Base-by-base conservation (phyloP, 306 rosid species). In the Corylus americana region DNA sequence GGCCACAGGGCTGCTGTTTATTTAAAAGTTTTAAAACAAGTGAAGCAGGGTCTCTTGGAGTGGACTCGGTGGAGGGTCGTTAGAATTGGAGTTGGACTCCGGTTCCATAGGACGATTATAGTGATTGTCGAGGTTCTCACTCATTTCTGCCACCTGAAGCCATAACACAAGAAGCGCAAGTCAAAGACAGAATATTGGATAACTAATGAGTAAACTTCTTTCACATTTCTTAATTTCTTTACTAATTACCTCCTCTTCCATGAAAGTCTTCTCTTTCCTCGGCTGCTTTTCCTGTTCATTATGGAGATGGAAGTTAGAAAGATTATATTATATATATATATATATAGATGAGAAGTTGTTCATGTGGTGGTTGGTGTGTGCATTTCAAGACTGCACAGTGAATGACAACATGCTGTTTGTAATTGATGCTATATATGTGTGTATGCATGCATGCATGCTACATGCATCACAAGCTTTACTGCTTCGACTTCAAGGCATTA, bases 271-370 rank as follows among this genome's bases (percentile, higher is more conserved):
- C 71, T 69, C 84, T 73, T 64, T 37, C 35, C 11, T 39, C 64
- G 68, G 79, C 31, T 80, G 55, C 18, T 80, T 55, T 57, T 35
- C 80, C 84, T 80, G 76, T 49, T 69, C 71, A 80, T 49, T 22
- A 79, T 1, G 59, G 71, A 18, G 51, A 7, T 4, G 0, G 0
- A 42, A 39, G 51, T 39, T 17, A 67, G 27, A 64, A 64, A 64
- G 22, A 31, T 13, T 2, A 6, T 35, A 31, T 31, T n/a, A 55
- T 55, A 14, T 22, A 22, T 22, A 22, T 22, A 22, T 22, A 22
- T 22, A 22, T 55, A 18, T 4, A 6, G 61, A 55, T n/a, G 45
- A 42, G 45, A 42, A 39, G 5, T 39, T 39, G 45, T 42, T 42
- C 9, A 42, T 42, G 45, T 42, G 8, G 45, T 42, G 45, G 4